Evolutionary conservation across 257 asterid species (phyloP), one percentile per base, ranked within the genome.

Genomic region (Galeopsis tetrahit): DNA sequence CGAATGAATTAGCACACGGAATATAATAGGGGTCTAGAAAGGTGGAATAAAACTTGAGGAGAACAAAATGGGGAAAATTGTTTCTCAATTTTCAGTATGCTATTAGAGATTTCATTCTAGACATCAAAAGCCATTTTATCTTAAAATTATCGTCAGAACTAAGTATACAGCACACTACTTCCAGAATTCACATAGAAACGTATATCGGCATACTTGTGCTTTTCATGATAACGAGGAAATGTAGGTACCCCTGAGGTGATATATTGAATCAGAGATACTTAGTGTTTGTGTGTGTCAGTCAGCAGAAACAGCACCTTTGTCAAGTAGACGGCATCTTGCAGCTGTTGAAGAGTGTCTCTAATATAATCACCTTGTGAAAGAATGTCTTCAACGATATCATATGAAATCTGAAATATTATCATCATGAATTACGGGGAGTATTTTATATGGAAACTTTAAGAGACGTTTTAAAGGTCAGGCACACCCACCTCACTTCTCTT

Each of bases 291-390:
- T 15, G 39, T 38, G 36, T 14, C 49, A 10, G 67, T 48, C 35
- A 65, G 74, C 58, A 72, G 63, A 72, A 76, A 75, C 46, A 69
- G n/a, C 58, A 94, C 97, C 98, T 94, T 94, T 63, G 98, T 94
- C 84, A 91, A 65, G 87, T 84, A 78, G 76, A 90, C 95, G 34
- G 89, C 97, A 83, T 91, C 97, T 85, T 94, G 98, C 57, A 94
- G 89, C 85, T 86, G 92, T 82, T 86, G 94, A 78, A 94, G 88
- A 77, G 88, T 85, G 75, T 81, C 93, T 80, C 81, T 85, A 80
- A 94, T 84, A 61, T 79, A 88, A 80, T 89, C 93, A 32, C 96
- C 95, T 87, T 91, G 98, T 76, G 82, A 89, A 74, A 85, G 63
- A 76, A 94, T 94, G 82, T 86, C 98, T 80, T 91, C 88, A 52